Evolutionary conservation across 495 filamentous ascomycete genomes (phyloP).

Genomic region (Chaetomium tenue): DNA sequence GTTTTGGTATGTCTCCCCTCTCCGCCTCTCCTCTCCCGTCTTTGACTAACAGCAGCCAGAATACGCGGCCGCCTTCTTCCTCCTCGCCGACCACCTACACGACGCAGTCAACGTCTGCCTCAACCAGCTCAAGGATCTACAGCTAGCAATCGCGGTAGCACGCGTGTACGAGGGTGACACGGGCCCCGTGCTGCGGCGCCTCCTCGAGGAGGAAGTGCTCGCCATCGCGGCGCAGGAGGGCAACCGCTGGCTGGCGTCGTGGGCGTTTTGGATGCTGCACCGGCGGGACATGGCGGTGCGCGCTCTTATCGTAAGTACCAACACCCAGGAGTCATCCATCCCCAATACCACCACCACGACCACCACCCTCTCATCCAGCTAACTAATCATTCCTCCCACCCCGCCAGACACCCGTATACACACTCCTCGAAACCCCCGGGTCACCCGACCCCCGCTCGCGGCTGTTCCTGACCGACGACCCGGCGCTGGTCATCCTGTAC

Average conservation of each 20-base stretch:
- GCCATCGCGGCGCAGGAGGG: constrained; percentile 73
- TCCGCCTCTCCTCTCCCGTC: background rate
- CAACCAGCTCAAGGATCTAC: constrained; percentile 79
- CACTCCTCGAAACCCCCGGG: constrained; percentile 59
- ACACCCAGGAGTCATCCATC: background rate
- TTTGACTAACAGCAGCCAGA: constrained; percentile 50
- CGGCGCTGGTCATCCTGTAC: constrained; percentile 82
- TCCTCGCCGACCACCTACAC: constrained; percentile 79
- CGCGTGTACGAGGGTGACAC: constrained; percentile 86
- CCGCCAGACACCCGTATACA: constrained; percentile 68
- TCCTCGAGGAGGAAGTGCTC: constrained; percentile 79
- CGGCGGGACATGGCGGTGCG: constrained; percentile 81
- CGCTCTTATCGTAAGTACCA: constrained; percentile 62
- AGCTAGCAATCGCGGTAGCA: constrained; percentile 87
- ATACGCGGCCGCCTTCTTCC: constrained; percentile 95
- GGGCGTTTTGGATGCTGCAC: constrained; percentile 93
- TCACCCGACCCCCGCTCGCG: constrained; percentile 66
- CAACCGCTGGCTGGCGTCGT: constrained; percentile 91
- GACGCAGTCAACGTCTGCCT: constrained; percentile 84
- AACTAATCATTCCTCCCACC: constrained; percentile 5
- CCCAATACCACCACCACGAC: background rate
- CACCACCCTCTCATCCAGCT: background rate
- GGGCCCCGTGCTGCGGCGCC: constrained; percentile 66
- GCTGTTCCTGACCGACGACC: constrained; percentile 85
- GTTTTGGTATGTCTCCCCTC: constrained; percentile 64